Base-by-base conservation (phyloP, 2,329 filamentous ascomycete genomes). In the Aspergillus pseudotamarii region DNA sequence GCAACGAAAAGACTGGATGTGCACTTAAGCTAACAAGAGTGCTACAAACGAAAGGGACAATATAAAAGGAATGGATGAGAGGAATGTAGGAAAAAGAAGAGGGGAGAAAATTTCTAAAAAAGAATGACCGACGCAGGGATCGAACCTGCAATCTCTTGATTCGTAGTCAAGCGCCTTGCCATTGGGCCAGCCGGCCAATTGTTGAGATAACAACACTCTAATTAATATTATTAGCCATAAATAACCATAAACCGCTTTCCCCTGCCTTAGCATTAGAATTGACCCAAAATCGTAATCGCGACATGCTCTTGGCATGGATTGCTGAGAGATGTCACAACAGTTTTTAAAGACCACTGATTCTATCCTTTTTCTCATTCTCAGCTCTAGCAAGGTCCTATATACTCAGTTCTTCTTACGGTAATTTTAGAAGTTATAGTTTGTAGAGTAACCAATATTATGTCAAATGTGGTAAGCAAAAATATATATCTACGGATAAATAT, bases 81-180 rank as follows among this genome's bases (percentile, higher is more conserved):
- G 11, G 2, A 23, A 21, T 21, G 16, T 3, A 26, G 45, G 2
- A 19, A 48, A 48, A 8, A 48, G 10, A 48, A 1, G 34, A 16
- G 14, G 23, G 2, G 12, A 28, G 45, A 21, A 14, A 54, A 36
- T 10, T 21, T 26, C 4, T 5, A 36, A 36, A 55, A 55, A 55
- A 41, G 19, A 26, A 23, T 76, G 75, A 76, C 73, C 74, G 71
- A 76, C 75, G 74, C 74, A 76, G 75, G 75, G 68, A 54, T 81
- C 79, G 79, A 81, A 81, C 80, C 79, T 80, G 76, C 78, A 82
- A 81, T 81, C 80, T 82, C 78, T 80, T 81, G 80, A 82, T 81
- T 79, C 80, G 80, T 81, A 82, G 80, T 82, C 80, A 81, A 81
- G 78, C 80, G 79, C 80, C 79, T 81, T 82, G 76, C 80, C 80